Base-by-base conservation (phyloP, 2,329 filamentous ascomycete genomes). In the Aspergillus vadensis region DNA sequence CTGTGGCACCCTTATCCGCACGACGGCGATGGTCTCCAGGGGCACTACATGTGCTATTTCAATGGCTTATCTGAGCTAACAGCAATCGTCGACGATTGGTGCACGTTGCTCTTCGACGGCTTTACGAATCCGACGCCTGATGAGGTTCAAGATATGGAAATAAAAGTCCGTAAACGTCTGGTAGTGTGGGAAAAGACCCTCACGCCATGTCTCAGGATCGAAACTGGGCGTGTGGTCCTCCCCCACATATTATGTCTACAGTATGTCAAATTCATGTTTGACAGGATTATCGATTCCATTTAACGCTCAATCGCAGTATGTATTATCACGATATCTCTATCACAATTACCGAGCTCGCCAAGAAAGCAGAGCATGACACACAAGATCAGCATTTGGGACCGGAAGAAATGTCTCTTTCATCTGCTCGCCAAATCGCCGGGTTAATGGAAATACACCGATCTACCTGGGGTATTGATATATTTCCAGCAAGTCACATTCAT, bases 391-490 rank as follows among this genome's bases (percentile, higher is more conserved):
- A 15, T 23, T 5, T 14, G 32, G 5, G 32, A 4, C 30, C 63
- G 61, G 15, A 52, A 65, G 32, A 53, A 59, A 0, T 65, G 62
- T 15, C 60, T 66, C 12, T 51, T 12, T 21, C 63, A 6, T 63
- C 66, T 10, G 66, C 70, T 1, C 61, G 60, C 21, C 57, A 65
- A 0, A 65, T 73, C 43, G 60, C 64, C 21, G 47, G 60, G 3
- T 54, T 70, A 19, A 52, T 72, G 10, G 60, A 63, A 1, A 57
- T 62, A 5, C 63, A 67, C 30, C 68, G 68, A n/a, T 55, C 59
- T 0, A 59, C 60, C 7, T 73, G 71, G 70, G 64, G 67, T 8
- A 55, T 67, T 4, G 67, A 72, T 25, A 60, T 63, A 25, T 68
- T 72, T 23, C 64, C 69, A 1, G 62, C 66, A 43, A 65, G 63